Conservation (phyloP, 2,329 filamentous ascomycete species). For the Talaromyces atroroseus region DNA sequence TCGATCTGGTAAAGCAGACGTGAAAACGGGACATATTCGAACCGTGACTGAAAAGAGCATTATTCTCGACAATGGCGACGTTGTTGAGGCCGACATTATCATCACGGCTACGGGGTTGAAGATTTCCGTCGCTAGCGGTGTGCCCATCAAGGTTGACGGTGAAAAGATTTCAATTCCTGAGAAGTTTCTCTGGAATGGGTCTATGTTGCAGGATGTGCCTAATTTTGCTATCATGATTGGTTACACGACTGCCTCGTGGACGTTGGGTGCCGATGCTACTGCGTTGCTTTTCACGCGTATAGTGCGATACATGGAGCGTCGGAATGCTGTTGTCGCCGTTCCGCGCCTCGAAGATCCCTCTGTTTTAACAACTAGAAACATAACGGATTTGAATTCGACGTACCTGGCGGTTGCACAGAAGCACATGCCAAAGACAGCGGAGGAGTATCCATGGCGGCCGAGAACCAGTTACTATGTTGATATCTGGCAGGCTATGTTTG, state of each 20-base stretch:
- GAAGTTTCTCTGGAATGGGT: conserved; percentile 41
- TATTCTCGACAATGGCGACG: conserved; percentile 40
- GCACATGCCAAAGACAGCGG: conserved; percentile 33
- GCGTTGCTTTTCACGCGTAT: conserved; percentile 35
- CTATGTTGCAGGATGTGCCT: conserved; percentile 42
- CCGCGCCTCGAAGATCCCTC: conserved; percentile 27
- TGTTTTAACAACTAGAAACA: conserved; percentile 2
- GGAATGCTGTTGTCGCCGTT: conserved; percentile 22
- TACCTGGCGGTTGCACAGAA: conserved; percentile 34
- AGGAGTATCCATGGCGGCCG: conserved; percentile 37
- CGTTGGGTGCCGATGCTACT: conserved; percentile 40
- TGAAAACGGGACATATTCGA: conserved; percentile 54
- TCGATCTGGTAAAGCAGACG: conserved; percentile 45
- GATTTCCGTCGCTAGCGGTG: conserved; percentile 35
- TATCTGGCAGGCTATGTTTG: conserved; percentile 34
- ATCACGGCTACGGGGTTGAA: conserved; percentile 43
- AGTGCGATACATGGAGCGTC: conserved; percentile 27
- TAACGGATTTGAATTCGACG: conserved; percentile 37
- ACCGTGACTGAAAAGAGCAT: conserved; percentile 47
- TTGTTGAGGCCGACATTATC: conserved; percentile 38
- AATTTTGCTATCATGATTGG: conserved; percentile 40
- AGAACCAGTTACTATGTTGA: conserved; percentile 36
- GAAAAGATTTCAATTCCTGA: conserved; percentile 25
- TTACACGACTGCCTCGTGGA: conserved; percentile 43
- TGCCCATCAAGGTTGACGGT: conserved; percentile 34